Percentiles rank a stretch among this genome's conserved stretches.
Evolutionary conservation across 2,329 filamentous ascomycete species (phyloP).

Genomic region (Trichoderma sp.): DNA sequence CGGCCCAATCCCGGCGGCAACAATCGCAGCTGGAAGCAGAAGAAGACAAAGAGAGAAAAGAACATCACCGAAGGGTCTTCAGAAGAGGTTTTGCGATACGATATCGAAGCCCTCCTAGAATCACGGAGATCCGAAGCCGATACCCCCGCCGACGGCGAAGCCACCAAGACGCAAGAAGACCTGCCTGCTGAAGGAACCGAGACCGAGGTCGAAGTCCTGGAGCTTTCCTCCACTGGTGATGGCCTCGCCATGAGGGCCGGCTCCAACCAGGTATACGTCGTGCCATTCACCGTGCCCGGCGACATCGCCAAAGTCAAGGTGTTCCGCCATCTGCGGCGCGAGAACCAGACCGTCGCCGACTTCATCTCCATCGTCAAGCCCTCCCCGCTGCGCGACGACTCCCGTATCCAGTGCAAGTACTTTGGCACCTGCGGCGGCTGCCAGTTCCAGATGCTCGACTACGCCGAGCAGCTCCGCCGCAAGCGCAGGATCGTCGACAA

Average conservation of each 20-base stretch:
- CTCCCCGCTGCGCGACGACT: slow-evolving; percentile 74
- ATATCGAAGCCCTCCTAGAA: slow-evolving; percentile 59
- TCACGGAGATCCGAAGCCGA: slow-evolving; percentile 40
- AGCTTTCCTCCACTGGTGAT: slow-evolving; percentile 89
- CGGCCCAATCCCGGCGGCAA: slow-evolving; percentile 26
- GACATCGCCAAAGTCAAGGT: slow-evolving; percentile 79
- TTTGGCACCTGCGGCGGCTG: slow-evolving; percentile 88
- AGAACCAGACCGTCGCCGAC: slow-evolving; percentile 76
- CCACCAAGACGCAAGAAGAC: slow-evolving; percentile 26
- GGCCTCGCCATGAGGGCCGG: slow-evolving; percentile 74
- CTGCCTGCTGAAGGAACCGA: slow-evolving; percentile 71
- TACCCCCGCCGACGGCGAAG: slow-evolving; percentile 29
- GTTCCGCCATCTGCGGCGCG: slow-evolving; percentile 65
- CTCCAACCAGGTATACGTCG: slow-evolving; percentile 71
- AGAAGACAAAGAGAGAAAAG: slow-evolving; percentile 59
- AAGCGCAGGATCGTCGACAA: slow-evolving; percentile 88
- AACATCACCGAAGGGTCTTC: slow-evolving; percentile 62
- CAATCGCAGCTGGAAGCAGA: slow-evolving; percentile 39
- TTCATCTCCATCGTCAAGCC: slow-evolving; percentile 76
- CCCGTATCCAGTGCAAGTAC: slow-evolving; percentile 78
- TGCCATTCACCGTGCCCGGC: slow-evolving; percentile 86
- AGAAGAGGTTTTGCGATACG: slow-evolving; percentile 66
- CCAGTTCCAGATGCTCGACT: slow-evolving; percentile 96
- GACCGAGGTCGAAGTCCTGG: slow-evolving; percentile 77
- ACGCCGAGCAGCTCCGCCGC: slow-evolving; percentile 78